phyloP scores from a whole-genome alignment of 208 protist genomes.

The Trypanosoma grayi region DNA sequence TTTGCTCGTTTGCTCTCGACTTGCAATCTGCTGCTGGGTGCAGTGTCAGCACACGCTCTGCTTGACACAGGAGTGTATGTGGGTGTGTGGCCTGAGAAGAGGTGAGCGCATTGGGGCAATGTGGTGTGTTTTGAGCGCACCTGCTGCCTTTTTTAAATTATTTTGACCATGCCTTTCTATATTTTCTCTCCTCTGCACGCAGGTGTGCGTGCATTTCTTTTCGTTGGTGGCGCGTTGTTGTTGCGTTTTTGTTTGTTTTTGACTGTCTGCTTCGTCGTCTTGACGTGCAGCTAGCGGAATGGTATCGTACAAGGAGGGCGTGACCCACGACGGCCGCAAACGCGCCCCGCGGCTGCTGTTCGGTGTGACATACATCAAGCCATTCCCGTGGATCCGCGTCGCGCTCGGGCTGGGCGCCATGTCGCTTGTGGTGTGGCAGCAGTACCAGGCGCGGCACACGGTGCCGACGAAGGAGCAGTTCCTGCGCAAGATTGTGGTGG shows the following conservation, averaged over 20 bases:
- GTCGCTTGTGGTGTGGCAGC: conserved; percentile 40
- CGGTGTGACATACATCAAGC: conserved; percentile 52
- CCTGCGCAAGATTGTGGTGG: conserved; percentile 65
- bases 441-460: conserved; percentile 30
- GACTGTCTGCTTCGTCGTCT: too few relatives aligned
- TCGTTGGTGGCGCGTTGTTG: conserved; percentile 1
- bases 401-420: conserved; percentile 46
- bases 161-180: background rate
- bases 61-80: too few relatives aligned
- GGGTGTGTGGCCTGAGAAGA: too few relatives aligned
- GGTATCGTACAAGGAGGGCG: conserved; percentile 38
- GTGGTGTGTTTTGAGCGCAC: too few relatives aligned
- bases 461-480: conserved; percentile 72
- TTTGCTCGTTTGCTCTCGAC: background rate
- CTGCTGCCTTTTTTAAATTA: too few relatives aligned
- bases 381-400: conserved; percentile 72
- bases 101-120: too few relatives aligned
- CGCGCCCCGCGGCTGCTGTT: conserved; percentile 74
- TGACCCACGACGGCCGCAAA: conserved; percentile 71
- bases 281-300: conserved; percentile 14
- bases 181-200: background rate
- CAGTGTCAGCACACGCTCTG: background rate
- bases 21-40: background rate
- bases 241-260: conserved; percentile 7
- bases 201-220: background rate